These are phyloP conservation scores for Typha latifolia DNA, from an alignment of 176 grass and related monocot genomes.

Conservation along the genomic window DNA sequence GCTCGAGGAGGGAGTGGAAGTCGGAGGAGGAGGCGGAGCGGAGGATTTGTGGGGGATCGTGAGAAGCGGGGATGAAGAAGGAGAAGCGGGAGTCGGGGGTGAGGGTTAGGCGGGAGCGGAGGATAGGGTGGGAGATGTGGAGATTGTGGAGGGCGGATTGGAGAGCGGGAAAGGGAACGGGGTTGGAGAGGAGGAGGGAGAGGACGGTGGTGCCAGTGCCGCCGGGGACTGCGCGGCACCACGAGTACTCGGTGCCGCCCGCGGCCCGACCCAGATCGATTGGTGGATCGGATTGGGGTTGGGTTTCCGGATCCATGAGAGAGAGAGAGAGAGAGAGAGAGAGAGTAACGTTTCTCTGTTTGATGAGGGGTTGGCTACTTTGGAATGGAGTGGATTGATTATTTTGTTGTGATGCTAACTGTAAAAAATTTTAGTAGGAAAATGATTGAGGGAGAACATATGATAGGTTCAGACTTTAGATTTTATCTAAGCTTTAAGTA, in stretches of 20 bases:
- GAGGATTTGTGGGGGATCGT: background rate
- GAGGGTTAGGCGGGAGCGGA: slow-evolving; percentile 16
- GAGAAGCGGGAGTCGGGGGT: background rate
- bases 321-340: too few species aligned
- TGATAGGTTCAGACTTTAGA: too few species aligned
- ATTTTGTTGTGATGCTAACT: too few species aligned
- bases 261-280: slow-evolving; percentile 10
- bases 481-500: too few species aligned
- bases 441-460: too few species aligned
- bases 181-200: slow-evolving; percentile 42
- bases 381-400: too few species aligned
- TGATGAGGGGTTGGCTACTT: too few species aligned
- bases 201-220: slow-evolving; percentile 76
- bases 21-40: slow-evolving; percentile 4
- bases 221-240: slow-evolving; percentile 58
- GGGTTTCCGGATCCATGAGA: too few species aligned
- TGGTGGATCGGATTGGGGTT: too few species aligned
- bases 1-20: slow-evolving; percentile 65
- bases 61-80: slow-evolving; percentile 3
- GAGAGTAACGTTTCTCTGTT: too few species aligned
- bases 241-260: slow-evolving; percentile 60
- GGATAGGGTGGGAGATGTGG: slow-evolving; percentile 47
- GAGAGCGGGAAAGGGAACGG: slow-evolving; percentile 9
- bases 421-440: too few species aligned
- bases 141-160: slow-evolving; percentile 36